Evolutionary conservation across 306 rosid genomes (phyloP).

Genomic region (Bauhinia variegata): DNA sequence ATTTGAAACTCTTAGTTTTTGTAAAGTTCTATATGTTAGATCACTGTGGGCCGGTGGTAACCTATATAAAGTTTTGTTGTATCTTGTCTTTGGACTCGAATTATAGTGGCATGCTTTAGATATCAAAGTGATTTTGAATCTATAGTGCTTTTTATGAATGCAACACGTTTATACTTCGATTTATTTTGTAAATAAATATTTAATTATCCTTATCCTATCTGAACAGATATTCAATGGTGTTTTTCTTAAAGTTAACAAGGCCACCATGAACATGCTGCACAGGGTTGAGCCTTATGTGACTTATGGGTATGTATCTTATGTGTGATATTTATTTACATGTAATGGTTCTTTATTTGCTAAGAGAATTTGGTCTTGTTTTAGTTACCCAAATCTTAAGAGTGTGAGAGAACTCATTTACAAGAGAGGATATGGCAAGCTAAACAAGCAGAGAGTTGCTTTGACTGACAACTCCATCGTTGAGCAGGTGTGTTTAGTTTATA

Average conservation of each 20-base stretch:
- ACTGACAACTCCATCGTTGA: conserved; percentile 77
- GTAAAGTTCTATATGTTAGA: too few species aligned
- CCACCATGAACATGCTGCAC: conserved; percentile 85
- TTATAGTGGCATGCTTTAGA: too few species aligned
- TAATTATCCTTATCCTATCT: background rate
- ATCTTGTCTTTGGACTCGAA: too few species aligned
- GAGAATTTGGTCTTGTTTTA: background rate
- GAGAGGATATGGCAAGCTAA: conserved; percentile 79
- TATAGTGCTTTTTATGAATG: background rate
- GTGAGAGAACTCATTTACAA: conserved; percentile 79
- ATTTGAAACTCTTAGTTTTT: too few species aligned
- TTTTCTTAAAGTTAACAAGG: conserved; percentile 88
- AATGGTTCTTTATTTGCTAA: background rate
- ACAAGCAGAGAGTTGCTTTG: conserved; percentile 73
- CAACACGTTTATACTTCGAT: too few species aligned
- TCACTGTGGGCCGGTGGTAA: too few species aligned
- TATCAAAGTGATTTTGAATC: too few species aligned
- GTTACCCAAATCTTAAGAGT: conserved; percentile 90
- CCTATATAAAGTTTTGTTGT: too few species aligned
- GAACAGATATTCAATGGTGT: conserved; percentile 88
- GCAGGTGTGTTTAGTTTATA: conserved; percentile 45
- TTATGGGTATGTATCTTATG: conserved; percentile 56
- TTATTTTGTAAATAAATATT: background rate
- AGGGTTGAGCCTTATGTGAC: conserved; percentile 93
- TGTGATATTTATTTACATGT: background rate